Percentiles rank a stretch among this genome's conserved stretches.
Evolutionary conservation across 768 basidiomycete genomes (phyloP).

Genomic region (Russula brevipes): DNA sequence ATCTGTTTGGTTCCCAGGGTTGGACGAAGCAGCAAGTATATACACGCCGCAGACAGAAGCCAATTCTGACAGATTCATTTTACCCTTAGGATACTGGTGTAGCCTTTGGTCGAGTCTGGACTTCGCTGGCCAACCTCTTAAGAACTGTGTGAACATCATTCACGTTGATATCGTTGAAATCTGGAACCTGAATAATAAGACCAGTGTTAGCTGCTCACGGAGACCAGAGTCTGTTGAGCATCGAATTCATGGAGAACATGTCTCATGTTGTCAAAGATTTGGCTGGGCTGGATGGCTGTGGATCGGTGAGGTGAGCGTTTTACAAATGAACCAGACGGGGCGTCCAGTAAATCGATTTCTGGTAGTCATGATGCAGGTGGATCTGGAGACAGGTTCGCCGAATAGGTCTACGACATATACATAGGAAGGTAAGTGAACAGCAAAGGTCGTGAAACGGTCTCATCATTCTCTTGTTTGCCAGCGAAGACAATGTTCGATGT

Average conservation of each 20-base stretch:
- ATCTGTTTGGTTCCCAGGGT: not conserved
- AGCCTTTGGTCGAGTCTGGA: not conserved
- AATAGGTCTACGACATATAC: not conserved
- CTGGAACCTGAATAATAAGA: conserved; percentile 1
- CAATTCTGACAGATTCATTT: not conserved
- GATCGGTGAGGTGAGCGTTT: not conserved
- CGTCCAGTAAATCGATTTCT: not conserved
- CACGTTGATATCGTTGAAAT: not conserved
- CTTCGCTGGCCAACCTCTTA: conserved; percentile 51
- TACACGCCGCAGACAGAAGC: not conserved
- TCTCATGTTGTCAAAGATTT: conserved; percentile 6
- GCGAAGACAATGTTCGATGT: conserved; percentile 1
- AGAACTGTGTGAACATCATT: conserved; percentile 44
- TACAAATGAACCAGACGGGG: not conserved
- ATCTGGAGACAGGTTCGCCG: not conserved
- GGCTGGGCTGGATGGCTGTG: not conserved
- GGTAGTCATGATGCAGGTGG: not conserved
- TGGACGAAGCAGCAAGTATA: not conserved
- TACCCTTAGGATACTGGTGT: conserved; percentile 1
- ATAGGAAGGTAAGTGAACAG: not conserved
- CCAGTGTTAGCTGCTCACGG: not conserved
- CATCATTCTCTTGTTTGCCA: not conserved
- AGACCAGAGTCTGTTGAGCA: not conserved
- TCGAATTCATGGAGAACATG: conserved; percentile 3
- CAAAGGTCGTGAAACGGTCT: too few relatives aligned